Evolutionary conservation across 306 rosid genomes (phyloP).

Genomic region (Corylus avellana): DNA sequence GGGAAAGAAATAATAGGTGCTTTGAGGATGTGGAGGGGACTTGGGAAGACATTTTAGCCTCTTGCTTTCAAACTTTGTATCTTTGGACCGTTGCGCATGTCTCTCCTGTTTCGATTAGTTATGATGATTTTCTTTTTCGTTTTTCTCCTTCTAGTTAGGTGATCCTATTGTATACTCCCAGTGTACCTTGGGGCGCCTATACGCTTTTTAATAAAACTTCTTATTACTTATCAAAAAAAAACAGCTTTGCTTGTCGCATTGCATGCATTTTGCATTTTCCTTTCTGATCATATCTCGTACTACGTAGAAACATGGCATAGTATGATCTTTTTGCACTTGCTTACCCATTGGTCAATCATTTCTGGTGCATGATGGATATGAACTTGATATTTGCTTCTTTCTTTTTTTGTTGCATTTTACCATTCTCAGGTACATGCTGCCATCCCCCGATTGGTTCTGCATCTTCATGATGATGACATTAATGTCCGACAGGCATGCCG

Average conservation of each 20-base stretch:
- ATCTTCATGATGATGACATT: conserved; percentile 75
- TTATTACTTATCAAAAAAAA: too few species aligned
- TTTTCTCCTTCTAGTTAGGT: too few species aligned
- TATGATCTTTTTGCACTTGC: not conserved
- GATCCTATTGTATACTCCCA: too few species aligned
- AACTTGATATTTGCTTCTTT: not conserved
- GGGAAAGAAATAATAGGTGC: too few species aligned
- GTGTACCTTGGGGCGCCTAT: too few species aligned
- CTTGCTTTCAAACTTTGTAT: too few species aligned
- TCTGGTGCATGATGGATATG: not conserved
- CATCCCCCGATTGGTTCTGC: conserved; percentile 88
- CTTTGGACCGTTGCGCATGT: too few species aligned
- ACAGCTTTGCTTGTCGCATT: not conserved
- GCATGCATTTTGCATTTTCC: not conserved
- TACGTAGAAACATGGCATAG: not conserved
- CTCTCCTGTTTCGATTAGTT: too few species aligned
- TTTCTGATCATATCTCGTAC: not conserved
- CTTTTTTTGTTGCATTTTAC: not conserved
- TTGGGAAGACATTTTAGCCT: too few species aligned
- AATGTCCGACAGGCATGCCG: conserved; percentile 88
- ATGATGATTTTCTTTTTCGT: too few species aligned
- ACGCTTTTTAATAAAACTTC: too few species aligned
- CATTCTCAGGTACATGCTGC: conserved; percentile 72
- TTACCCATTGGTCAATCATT: not conserved
- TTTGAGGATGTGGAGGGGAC: too few species aligned